Base-by-base conservation (phyloP, 768 basidiomycete species). In the Boletus huronensis region DNA sequence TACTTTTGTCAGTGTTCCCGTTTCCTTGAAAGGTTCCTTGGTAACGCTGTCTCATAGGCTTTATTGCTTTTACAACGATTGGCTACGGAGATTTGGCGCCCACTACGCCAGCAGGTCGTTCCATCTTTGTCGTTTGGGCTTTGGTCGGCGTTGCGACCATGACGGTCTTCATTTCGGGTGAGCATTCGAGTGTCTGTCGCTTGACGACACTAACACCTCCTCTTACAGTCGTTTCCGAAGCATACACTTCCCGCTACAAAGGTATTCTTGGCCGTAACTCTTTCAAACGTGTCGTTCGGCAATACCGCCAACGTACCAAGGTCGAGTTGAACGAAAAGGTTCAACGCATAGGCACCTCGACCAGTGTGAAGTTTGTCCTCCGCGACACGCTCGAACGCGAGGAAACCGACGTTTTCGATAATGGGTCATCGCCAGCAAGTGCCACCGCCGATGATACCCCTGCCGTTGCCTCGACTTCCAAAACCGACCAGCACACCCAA, bases 91-190 rank as follows among this genome's bases (percentile, higher is more conserved):
- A 91, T 61, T 72, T 77, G 14, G 58, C 79, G 0, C 89, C 88
- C 0, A 64, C 66, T 47, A 83, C 86, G 0, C 81, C 85, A 11
- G 82, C 85, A 3, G 90, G 90, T 11, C 81, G 88, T 23, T 81
- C 86, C 14, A 77, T 92, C 32, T 92, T 92, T 65, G 78, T 90
- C 38, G 80, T 82, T 3, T 91, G 90, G 90, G 86, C 89, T 0
- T 68, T 92, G 34, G 70, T 90, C 7, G 90, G 88, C 16, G 84
- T 90, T 14, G 87, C 77, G 1, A 82, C 87, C 1, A 81, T 91
- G 82, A 88, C 90, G 0, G 82, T 88, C 26, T 74, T 90, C 14
- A 77, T 90, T 54, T 85, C 88, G 7, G 80, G 88, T 87, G 40
- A 8, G 80, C 8, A 17, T 47, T n/a, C 21, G 3, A 48, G 43